Conservation (phyloP, 2,329 filamentous ascomycete species). For the Knoxdaviesia capensis region DNA sequence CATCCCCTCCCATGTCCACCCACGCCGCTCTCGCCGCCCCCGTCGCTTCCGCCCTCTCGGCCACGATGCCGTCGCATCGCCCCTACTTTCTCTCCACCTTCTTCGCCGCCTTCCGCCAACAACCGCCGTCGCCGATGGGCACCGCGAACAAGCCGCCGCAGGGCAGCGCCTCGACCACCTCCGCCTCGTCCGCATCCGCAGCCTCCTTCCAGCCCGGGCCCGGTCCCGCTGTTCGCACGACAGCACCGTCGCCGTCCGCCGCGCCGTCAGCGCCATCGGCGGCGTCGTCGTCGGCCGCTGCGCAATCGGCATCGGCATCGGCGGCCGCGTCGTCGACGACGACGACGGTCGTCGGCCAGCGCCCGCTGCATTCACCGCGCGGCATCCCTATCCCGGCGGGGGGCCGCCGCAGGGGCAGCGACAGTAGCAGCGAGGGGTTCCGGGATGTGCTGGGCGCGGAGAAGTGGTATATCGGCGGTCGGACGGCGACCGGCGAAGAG, state of each 20-base stretch:
- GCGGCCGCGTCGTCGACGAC: neutral
- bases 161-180: conserved; percentile 9
- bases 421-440: conserved; percentile 59
- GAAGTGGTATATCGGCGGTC: conserved; percentile 66
- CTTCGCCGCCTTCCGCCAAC: conserved; percentile 33
- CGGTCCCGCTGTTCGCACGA: conserved; percentile 7
- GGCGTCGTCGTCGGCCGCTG: conserved; percentile 4
- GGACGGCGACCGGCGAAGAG: conserved; percentile 59
- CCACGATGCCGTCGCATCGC: conserved; percentile 27
- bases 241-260: conserved; percentile 11
- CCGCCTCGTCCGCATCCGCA: conserved; percentile 7
- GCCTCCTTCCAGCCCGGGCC: conserved; percentile 18
- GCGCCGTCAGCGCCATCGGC: conserved; percentile 9
- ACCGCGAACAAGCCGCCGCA: conserved; percentile 15
- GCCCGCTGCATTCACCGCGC: conserved; percentile 10
- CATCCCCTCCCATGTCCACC: neutral
- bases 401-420: conserved; percentile 41
- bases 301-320: conserved; percentile 3
- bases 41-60: conserved; percentile 1
- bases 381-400: conserved; percentile 19
- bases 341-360: conserved; percentile 9
- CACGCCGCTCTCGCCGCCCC: neutral
- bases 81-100: conserved; percentile 36
- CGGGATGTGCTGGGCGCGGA: conserved; percentile 51
- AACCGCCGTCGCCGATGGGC: conserved; percentile 14